Percentiles rank a stretch among this genome's conserved stretches.
These are phyloP conservation scores for Paraglomus brasilianum DNA, from an alignment of 192 early-diverging fungal species.

Conservation along the genomic window DNA sequence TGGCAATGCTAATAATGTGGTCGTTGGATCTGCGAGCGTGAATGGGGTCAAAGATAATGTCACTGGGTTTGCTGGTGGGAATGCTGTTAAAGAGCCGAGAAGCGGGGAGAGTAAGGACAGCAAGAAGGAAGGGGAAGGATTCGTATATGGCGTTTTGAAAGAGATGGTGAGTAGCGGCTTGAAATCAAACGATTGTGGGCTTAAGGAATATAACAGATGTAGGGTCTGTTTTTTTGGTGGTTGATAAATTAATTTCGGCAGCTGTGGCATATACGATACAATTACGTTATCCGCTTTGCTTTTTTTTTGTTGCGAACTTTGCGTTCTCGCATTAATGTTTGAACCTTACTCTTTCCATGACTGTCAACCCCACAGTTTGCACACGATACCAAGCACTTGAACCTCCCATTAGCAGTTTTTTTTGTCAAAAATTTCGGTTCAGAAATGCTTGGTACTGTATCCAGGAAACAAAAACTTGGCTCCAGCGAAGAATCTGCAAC, in stretches of 20 bases:
- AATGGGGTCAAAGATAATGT: conserved; percentile 50
- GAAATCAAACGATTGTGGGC: too few species aligned
- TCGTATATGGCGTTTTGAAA: conserved; percentile 49
- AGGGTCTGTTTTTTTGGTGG: too few species aligned
- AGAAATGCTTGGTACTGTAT: conserved; percentile 47
- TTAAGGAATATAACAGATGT: too few species aligned
- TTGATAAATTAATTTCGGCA: too few species aligned
- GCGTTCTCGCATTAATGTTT: background rate
- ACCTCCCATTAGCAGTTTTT: conserved; percentile 50
- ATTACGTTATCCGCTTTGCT: too few species aligned
- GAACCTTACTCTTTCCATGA: too few species aligned
- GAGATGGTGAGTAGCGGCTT: conserved; percentile 46
- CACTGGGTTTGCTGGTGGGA: conserved; percentile 43
- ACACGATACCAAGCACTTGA: conserved; percentile 54
- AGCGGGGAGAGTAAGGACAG: conserved; percentile 33
- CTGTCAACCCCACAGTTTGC: conserved; percentile 36
- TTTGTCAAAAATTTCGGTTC: conserved; percentile 57
- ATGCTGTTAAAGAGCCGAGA: conserved; percentile 33
- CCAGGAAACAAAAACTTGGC: conserved; percentile 44
- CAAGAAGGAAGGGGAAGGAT: conserved; percentile 40
- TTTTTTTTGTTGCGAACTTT: too few species aligned
- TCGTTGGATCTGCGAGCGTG: conserved; percentile 37
- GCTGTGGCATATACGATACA: too few species aligned
- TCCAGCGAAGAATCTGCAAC: conserved; percentile 33
- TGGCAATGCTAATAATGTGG: conserved; percentile 40